Conservation (phyloP, 2,329 filamentous ascomycete species). For the Beauveria rudraprayagi region DNA sequence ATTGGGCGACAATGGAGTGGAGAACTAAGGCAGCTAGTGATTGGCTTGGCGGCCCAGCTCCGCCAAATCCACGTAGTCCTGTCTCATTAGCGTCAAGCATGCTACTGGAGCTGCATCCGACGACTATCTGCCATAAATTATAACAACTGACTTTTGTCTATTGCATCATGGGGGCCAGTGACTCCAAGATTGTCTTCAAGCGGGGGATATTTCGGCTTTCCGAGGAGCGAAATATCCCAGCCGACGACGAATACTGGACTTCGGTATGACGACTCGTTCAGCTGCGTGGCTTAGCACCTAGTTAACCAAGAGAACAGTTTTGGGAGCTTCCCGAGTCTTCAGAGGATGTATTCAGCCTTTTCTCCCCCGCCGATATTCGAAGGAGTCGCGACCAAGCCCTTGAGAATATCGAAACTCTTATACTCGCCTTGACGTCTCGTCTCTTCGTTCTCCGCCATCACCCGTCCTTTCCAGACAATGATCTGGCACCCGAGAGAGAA, state of each 20-base stretch:
- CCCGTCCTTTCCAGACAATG: slow-evolving; percentile 80
- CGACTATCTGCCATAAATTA: background rate
- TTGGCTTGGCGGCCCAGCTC: background rate
- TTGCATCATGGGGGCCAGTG: slow-evolving; percentile 79
- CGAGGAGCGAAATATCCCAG: slow-evolving; percentile 80
- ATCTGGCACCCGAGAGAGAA: slow-evolving; percentile 75
- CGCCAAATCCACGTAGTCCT: slow-evolving; percentile 2
- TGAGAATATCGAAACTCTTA: slow-evolving; percentile 82
- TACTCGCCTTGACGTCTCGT: slow-evolving; percentile 75
- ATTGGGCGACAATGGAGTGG: background rate
- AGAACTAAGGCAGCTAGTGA: background rate
- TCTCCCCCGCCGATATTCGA: slow-evolving; percentile 81
- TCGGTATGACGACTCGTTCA: slow-evolving; percentile 51
- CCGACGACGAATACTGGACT: slow-evolving; percentile 88
- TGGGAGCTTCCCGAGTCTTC: slow-evolving; percentile 94
- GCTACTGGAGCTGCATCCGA: slow-evolving; percentile 1
- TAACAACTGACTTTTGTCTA: slow-evolving; percentile 14
- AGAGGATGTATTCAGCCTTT: slow-evolving; percentile 94
- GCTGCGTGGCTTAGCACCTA: slow-evolving; percentile 1
- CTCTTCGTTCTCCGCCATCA: slow-evolving; percentile 78
- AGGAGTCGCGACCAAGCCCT: slow-evolving; percentile 77
- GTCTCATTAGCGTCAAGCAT: slow-evolving; percentile 8
- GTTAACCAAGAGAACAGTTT: slow-evolving; percentile 51
- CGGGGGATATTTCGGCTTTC: slow-evolving; percentile 94
- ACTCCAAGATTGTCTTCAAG: slow-evolving; percentile 98